These are phyloP conservation scores for Nemania abortiva DNA, from an alignment of 2,329 filamentous ascomycete genomes.

Conservation along the genomic window DNA sequence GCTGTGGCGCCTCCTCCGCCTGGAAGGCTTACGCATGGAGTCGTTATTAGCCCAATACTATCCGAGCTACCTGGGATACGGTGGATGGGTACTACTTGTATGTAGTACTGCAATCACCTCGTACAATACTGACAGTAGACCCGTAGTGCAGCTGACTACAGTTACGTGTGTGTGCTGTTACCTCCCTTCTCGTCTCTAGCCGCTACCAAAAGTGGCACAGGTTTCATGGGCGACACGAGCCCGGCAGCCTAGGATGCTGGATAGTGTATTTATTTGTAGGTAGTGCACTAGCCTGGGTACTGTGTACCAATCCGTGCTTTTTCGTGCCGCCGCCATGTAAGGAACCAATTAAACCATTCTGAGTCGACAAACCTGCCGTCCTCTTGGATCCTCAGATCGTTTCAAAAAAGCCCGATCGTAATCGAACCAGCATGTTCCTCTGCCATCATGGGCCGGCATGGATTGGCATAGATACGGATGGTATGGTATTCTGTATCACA, in stretches of 20 bases:
- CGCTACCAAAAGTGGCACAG: constrained; percentile 30
- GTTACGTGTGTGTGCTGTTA: background rate
- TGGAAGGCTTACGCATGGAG: background rate
- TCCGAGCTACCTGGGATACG: background rate
- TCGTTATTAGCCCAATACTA: constrained; percentile 14
- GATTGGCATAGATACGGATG: background rate
- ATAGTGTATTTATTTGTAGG: background rate
- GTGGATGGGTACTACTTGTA: background rate
- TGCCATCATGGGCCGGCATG: background rate
- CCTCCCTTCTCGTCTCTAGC: constrained; percentile 32
- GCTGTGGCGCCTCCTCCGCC: constrained; percentile 14
- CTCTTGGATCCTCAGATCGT: constrained; percentile 38
- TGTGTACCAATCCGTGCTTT: background rate
- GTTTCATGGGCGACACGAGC: constrained; percentile 33
- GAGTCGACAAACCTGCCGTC: constrained; percentile 34
- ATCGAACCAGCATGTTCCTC: constrained; percentile 16
- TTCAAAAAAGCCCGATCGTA: constrained; percentile 43
- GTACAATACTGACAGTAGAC: background rate
- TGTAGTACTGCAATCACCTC: constrained; percentile 11
- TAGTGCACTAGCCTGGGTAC: background rate
- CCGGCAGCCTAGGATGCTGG: background rate
- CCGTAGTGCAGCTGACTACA: too few relatives aligned
- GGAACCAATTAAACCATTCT: constrained; percentile 42
- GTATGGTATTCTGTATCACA: constrained; percentile 1
- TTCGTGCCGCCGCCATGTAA: constrained; percentile 10